These are phyloP conservation scores for Camellia granthamiana DNA, from an alignment of 148 eudicot species.

Conservation along the genomic window DNA sequence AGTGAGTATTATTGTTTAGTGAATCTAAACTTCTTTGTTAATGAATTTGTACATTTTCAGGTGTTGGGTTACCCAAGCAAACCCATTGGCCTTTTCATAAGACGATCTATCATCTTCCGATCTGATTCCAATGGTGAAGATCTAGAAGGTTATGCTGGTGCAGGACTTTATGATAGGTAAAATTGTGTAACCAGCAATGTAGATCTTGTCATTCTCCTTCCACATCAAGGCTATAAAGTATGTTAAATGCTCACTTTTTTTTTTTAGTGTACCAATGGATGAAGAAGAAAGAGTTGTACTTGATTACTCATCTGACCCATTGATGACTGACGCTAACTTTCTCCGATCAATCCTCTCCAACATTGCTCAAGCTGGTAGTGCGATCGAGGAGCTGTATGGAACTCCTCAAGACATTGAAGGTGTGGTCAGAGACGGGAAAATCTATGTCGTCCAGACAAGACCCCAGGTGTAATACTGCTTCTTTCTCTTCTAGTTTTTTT, in stretches of 20 bases:
- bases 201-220: not conserved
- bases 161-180: constrained; percentile 98
- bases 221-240: not conserved
- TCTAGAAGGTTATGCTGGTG: constrained; percentile 99
- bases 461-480: constrained; percentile 69
- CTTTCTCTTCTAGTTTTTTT: not conserved
- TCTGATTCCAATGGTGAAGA: constrained; percentile 99
- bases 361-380: constrained; percentile 74
- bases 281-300: constrained; percentile 80
- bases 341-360: constrained; percentile 57
- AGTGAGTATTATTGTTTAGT: no score
- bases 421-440: constrained; percentile 81
- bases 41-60: constrained; percentile 32
- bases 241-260: no score
- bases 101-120: constrained; percentile 84
- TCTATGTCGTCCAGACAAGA: constrained; percentile 89
- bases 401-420: constrained; percentile 97
- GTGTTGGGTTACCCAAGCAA: constrained; percentile 94
- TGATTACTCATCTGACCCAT: constrained; percentile 73
- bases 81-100: constrained; percentile 86
- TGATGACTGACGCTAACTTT: constrained; percentile 57
- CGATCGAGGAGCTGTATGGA: constrained; percentile 83
- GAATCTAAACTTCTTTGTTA: not conserved
- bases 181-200: not conserved
- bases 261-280: constrained; percentile 86